Base-by-base conservation (phyloP, 2,329 filamentous ascomycete genomes). In the Dothideomycetes sp. region DNA sequence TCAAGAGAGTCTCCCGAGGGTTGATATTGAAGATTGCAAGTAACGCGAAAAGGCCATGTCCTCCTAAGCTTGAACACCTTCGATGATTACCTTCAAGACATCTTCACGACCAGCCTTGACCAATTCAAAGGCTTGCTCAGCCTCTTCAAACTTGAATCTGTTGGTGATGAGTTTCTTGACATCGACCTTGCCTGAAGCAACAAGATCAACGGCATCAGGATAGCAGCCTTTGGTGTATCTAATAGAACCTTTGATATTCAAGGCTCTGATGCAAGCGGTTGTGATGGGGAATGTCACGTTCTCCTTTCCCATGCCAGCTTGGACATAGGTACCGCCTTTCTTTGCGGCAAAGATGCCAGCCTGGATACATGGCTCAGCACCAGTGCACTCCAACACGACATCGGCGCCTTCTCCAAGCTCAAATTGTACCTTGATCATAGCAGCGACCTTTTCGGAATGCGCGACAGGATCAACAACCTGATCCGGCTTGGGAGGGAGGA, bases 251-350 rank as follows among this genome's bases (percentile, higher is more conserved):
- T 68, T 65, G 45, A 74, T 58, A 3, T 53, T 66, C 33, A 74
- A 50, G 0, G 60, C 71, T 4, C 65, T 60, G 43, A 68, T 69
- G 44, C 68, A 73, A 2, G 64, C 63, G 0, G 62, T 63, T 0
- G 64, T 68, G 42, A 74, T 73, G 0, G 71, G 70, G 40, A 74
- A 73, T 1, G 63, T 51, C 10, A 74, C 63, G 33, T 68, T 70
- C 58, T 63, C 44, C 11, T 59, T 62, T 1, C 68, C 69, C 65
- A 73, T 69, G 1, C 71, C 71, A 1, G 64, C 70, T 46, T 74
- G 70, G 1, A 74, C 65, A 29, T 51, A 71, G 0, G 61, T 71
- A 0, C 68, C 71, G 0, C 70, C 70, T 43, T 63, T 64, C 47
- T 60, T 65, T 1, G 59, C 49, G 1, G 62, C 57, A 38, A 65